Evolutionary conservation across 2,329 filamentous ascomycete genomes (phyloP).

Genomic region (Pseudocercospora macadamiae): DNA sequence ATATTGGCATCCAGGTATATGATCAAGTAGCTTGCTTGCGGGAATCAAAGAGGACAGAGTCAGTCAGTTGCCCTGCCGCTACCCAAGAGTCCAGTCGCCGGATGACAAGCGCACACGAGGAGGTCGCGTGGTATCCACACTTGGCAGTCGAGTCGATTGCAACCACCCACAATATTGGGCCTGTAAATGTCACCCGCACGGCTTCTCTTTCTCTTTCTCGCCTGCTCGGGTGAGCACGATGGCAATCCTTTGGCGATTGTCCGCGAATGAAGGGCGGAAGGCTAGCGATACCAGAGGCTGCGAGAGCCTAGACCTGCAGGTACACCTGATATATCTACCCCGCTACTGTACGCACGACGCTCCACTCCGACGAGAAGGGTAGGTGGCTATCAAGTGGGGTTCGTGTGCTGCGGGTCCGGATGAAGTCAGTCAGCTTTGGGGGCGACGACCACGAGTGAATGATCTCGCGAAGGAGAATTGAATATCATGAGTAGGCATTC

Average conservation of each 20-base stretch:
- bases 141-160: neutral
- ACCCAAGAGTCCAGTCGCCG: constrained; percentile 7
- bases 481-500: too few relatives aligned
- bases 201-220: constrained; percentile 6
- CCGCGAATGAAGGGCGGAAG: neutral
- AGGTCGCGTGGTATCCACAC: constrained; percentile 18
- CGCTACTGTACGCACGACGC: neutral
- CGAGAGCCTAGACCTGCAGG: constrained; percentile 6
- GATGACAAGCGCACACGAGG: constrained; percentile 9
- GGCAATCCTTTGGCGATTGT: neutral
- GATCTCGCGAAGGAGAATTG: too few relatives aligned
- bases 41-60: too few relatives aligned
- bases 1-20: constrained; percentile 9
- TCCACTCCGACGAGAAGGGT: neutral
- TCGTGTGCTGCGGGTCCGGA: neutral
- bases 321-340: constrained; percentile 5
- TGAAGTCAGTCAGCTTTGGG: neutral
- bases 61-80: neutral
- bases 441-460: too few relatives aligned
- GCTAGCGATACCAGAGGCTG: too few relatives aligned
- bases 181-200: neutral
- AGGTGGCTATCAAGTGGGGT: neutral
- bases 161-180: too few relatives aligned
- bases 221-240: neutral
- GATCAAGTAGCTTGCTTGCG: too few relatives aligned